These are phyloP conservation scores for Tilletia walkeri DNA, from an alignment of 1,284 basidiomycete genomes.

Conservation along the genomic window DNA sequence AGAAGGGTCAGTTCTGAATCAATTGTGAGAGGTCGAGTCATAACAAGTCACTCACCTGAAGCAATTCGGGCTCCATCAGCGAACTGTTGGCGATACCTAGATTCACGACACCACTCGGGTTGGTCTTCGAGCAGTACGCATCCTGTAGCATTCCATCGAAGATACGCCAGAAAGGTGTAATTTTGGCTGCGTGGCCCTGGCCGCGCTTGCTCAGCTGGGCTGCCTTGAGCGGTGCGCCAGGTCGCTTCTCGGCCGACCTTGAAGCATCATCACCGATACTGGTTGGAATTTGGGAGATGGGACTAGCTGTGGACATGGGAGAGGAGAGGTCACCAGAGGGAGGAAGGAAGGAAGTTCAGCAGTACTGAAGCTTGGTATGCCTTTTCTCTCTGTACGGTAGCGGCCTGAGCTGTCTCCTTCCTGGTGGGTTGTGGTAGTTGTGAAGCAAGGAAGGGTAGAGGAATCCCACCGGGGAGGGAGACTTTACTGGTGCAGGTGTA, in stretches of 20 bases:
- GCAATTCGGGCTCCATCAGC: constrained; percentile 27
- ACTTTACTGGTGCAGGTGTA: too few species aligned
- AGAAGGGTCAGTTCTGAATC: neutral
- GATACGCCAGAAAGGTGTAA: constrained; percentile 21
- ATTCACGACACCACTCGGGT: constrained; percentile 28
- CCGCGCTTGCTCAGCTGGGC: constrained; percentile 1
- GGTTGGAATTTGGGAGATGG: too few species aligned
- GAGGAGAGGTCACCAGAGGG: too few species aligned
- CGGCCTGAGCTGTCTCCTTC: neutral
- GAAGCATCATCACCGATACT: too few species aligned
- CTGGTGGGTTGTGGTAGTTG: too few species aligned
- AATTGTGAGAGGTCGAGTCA: too few species aligned
- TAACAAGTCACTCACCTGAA: neutral
- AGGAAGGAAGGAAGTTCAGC: neutral
- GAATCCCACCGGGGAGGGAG: too few species aligned
- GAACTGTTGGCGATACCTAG: constrained; percentile 34
- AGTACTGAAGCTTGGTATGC: too few species aligned
- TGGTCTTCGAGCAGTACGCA: constrained; percentile 19
- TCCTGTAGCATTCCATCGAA: constrained; percentile 28
- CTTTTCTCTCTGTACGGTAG: neutral
- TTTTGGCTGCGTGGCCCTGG: constrained; percentile 6
- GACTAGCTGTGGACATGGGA: too few species aligned
- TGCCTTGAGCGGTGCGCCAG: neutral
- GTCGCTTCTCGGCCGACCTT: too few species aligned
- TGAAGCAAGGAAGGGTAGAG: too few species aligned